These are phyloP conservation scores for Periglandula ipomoeae DNA, from an alignment of 2,329 filamentous ascomycete genomes.

Conservation along the genomic window DNA sequence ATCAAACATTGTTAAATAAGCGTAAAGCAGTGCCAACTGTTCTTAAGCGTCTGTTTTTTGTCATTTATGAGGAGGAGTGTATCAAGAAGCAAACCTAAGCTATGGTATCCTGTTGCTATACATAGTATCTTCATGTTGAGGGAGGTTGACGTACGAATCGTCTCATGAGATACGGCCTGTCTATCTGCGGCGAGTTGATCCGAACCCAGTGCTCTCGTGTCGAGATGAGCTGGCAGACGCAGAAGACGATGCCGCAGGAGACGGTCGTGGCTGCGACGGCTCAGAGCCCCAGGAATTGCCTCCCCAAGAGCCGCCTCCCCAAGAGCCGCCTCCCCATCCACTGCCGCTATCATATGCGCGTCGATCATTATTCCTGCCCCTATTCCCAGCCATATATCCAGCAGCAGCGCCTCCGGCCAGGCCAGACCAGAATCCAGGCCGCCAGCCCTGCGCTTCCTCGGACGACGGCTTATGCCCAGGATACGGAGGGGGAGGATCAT, in stretches of 20 bases:
- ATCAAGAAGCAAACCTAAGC: too few species aligned
- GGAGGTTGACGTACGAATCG: too few species aligned
- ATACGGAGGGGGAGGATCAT: slow-evolving; percentile 44
- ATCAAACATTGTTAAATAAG: neutral
- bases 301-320: too few species aligned
- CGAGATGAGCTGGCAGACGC: slow-evolving; percentile 34
- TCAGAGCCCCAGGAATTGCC: slow-evolving; percentile 17
- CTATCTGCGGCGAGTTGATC: slow-evolving; percentile 54
- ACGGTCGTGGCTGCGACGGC: slow-evolving; percentile 15
- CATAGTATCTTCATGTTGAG: too few species aligned
- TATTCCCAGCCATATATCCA: slow-evolving; percentile 51
- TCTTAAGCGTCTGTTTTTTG: neutral
- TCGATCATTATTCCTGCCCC: slow-evolving; percentile 26
- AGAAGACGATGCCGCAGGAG: slow-evolving; percentile 21
- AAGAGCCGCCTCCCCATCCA: slow-evolving; percentile 2
- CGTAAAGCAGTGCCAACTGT: neutral
- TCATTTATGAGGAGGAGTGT: neutral
- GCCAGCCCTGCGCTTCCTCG: slow-evolving; percentile 41
- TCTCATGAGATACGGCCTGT: too few species aligned
- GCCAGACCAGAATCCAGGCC: slow-evolving; percentile 67
- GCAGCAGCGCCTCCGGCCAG: slow-evolving; percentile 60
- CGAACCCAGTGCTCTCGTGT: slow-evolving; percentile 64
- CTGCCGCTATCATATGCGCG: slow-evolving; percentile 14
- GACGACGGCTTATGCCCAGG: slow-evolving; percentile 27
- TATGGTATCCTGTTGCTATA: too few species aligned